Conservation (phyloP, 2,329 filamentous ascomycete genomes). For the Tetracladium maxilliforme region DNA sequence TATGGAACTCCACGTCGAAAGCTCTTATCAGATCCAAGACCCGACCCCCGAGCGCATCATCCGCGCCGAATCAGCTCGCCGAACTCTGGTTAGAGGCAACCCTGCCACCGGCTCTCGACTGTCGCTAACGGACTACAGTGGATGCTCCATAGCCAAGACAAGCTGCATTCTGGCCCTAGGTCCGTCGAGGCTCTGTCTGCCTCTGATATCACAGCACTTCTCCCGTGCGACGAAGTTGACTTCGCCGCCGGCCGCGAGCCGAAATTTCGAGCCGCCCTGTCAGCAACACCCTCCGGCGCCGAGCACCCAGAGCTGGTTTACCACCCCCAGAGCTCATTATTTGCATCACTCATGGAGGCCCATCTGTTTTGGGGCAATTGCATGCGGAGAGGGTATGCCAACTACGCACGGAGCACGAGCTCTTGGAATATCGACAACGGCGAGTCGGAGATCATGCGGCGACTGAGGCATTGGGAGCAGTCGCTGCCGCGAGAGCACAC, state of each 20-base stretch:
- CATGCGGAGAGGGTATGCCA: conserved; percentile 11
- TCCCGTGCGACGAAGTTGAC: conserved; percentile 20
- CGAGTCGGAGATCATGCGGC: conserved; percentile 8
- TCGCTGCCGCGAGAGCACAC: conserved; percentile 14
- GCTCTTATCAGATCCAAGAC: conserved; percentile 14
- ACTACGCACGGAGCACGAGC: conserved; percentile 5
- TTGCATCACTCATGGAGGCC: conserved; percentile 20
- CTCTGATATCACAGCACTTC: conserved; percentile 17
- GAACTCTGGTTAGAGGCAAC: conserved; percentile 16
- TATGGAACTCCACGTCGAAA: conserved; percentile 19
- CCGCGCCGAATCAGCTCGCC: conserved; percentile 15
- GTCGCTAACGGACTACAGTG: too few relatives aligned
- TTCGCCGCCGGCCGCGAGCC: conserved; percentile 19
- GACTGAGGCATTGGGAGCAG: conserved; percentile 13
- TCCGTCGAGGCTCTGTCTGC: conserved; percentile 17
- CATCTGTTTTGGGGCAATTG: conserved; percentile 21
- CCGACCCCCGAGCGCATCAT: conserved; percentile 15
- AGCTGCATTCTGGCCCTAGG: conserved; percentile 18
- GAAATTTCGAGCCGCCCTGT: conserved; percentile 14
- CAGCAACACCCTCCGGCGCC: conserved; percentile 15
- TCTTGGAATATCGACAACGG: conserved; percentile 12
- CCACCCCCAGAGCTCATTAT: conserved; percentile 15
- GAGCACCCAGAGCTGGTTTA: conserved; percentile 10
- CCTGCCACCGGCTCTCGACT: not conserved
- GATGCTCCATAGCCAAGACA: conserved; percentile 20